Conservation (phyloP, 2,329 filamentous ascomycete genomes). For the Hirsutella thompsonii region DNA sequence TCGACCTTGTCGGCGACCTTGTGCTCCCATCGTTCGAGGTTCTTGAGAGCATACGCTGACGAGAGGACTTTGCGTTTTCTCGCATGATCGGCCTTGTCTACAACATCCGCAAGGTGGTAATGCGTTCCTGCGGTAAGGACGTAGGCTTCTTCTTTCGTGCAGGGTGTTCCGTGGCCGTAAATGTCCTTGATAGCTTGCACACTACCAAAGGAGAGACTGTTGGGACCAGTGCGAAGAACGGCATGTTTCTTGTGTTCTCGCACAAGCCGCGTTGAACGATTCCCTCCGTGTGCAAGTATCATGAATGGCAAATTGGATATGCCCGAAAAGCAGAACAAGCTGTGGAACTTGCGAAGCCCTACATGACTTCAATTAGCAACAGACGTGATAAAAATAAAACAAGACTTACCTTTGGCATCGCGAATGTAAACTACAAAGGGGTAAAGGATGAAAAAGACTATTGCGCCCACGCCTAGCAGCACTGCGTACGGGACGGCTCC, state of each 20-base stretch:
- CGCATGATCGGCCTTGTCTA: conserved; percentile 39
- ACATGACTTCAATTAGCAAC: neutral
- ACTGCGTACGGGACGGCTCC: neutral
- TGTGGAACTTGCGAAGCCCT: conserved; percentile 32
- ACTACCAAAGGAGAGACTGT: conserved; percentile 12
- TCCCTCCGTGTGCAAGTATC: conserved; percentile 26
- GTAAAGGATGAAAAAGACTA: neutral
- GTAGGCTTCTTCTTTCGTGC: conserved; percentile 36
- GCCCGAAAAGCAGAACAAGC: conserved; percentile 27
- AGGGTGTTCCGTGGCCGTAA: conserved; percentile 32
- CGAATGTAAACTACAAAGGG: neutral
- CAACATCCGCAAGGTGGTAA: conserved; percentile 36
- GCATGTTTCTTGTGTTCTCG: conserved; percentile 29
- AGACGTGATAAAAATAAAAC: too few relatives aligned
- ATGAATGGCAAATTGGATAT: conserved; percentile 33
- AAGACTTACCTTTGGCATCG: neutral
- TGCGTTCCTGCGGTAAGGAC: conserved; percentile 30
- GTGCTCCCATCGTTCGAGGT: conserved; percentile 39
- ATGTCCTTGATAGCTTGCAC: conserved; percentile 18
- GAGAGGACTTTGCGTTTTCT: conserved; percentile 34
- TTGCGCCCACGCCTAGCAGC: neutral
- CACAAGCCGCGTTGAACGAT: conserved; percentile 16
- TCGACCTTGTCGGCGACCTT: conserved; percentile 39
- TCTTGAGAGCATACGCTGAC: conserved; percentile 37
- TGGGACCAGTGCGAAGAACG: conserved; percentile 14